Percentiles rank a stretch among this genome's conserved stretches.
These are phyloP conservation scores for Apiospora malaysiana DNA, from an alignment of 2,329 filamentous ascomycete species.

Conservation along the genomic window DNA sequence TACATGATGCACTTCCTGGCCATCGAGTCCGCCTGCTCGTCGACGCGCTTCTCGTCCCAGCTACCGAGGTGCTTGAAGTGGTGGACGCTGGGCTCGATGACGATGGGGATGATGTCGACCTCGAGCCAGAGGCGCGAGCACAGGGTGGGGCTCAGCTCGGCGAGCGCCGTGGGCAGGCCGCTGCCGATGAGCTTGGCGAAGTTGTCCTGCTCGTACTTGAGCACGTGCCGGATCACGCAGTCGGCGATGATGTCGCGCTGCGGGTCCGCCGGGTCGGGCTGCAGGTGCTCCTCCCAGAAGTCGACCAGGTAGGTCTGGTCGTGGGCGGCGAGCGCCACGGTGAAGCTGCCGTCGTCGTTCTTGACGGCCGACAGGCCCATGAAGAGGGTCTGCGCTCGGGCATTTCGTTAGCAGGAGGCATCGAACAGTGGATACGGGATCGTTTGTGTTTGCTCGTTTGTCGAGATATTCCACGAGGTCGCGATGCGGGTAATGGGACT, in stretches of 20 bases:
- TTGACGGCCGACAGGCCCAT: conserved; percentile 66
- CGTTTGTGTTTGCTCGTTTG: no score
- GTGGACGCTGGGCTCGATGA: conserved; percentile 58
- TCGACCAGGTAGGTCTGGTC: conserved; percentile 78
- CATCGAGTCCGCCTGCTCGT: conserved; percentile 84
- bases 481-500: background rate
- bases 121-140: conserved; percentile 77
- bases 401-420: conserved; percentile 24
- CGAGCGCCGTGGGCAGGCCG: conserved; percentile 68
- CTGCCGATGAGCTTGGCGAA: conserved; percentile 77
- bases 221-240: conserved; percentile 62
- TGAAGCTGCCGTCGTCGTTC: conserved; percentile 56
- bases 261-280: conserved; percentile 47
- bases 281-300: conserved; percentile 68
- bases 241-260: conserved; percentile 56
- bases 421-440: background rate
- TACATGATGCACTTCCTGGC: conserved; percentile 78
- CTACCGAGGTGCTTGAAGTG: conserved; percentile 34
- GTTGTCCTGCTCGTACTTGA: conserved; percentile 67
- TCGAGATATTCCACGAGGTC: no score
- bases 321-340: conserved; percentile 72
- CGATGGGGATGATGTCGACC: conserved; percentile 76
- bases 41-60: conserved; percentile 66
- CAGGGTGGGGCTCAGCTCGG: conserved; percentile 66
- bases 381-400: conserved; percentile 59